These are phyloP conservation scores for Saccharomyces hybrid DNA, from an alignment of 1,139 yeast genomes.

Conservation along the genomic window DNA sequence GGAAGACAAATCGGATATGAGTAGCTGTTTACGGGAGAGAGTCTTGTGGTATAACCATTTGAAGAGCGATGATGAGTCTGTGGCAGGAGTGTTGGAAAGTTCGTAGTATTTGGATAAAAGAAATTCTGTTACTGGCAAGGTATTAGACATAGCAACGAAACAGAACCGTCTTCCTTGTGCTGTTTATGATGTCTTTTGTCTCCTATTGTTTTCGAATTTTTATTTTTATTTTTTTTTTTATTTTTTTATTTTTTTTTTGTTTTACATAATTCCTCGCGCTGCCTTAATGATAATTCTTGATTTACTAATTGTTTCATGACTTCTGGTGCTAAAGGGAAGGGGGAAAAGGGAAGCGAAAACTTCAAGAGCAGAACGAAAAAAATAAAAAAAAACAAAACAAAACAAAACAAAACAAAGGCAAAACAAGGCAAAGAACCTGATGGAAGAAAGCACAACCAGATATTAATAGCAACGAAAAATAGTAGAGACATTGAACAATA, in stretches of 20 bases:
- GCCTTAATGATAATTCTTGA: background rate
- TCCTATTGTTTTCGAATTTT: background rate
- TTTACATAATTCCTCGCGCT: background rate
- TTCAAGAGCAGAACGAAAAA: background rate
- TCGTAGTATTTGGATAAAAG: conserved; percentile 15
- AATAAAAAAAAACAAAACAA: background rate
- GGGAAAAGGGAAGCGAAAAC: conserved; percentile 2
- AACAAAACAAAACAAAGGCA: background rate
- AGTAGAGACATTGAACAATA: background rate
- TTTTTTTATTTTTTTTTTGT: background rate
- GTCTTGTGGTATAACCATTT: background rate
- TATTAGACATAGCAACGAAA: background rate
- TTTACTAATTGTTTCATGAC: background rate
- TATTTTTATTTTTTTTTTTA: background rate
- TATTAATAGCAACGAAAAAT: background rate
- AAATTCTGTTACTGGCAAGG: conserved; percentile 16
- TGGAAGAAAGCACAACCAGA: background rate
- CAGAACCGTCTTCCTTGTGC: conserved; percentile 1
- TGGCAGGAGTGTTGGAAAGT: background rate
- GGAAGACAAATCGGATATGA: background rate
- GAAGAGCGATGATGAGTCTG: background rate
- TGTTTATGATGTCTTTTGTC: background rate
- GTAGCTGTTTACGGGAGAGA: background rate
- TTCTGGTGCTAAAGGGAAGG: conserved; percentile 3
- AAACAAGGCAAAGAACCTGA: background rate